Percentiles rank a stretch among this genome's conserved stretches.
These are phyloP conservation scores for Morella rubra DNA, from an alignment of 306 rosid genomes.

Conservation along the genomic window DNA sequence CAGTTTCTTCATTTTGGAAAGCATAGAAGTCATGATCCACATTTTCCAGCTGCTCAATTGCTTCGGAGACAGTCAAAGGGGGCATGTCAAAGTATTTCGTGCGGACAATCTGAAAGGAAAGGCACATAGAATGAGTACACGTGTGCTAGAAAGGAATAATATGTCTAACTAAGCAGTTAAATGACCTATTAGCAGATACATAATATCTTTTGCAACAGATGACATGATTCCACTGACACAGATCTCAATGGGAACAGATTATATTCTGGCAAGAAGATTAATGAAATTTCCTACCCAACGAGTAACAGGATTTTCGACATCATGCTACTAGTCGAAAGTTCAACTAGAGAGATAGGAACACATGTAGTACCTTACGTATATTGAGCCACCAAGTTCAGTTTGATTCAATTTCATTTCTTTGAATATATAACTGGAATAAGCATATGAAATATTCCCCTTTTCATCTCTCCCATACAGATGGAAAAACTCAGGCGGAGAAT, in stretches of 20 bases:
- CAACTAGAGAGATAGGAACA: background rate
- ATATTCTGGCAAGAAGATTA: background rate
- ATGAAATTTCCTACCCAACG: background rate
- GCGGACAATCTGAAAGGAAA: conserved; percentile 67
- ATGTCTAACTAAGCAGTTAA: conserved; percentile 11
- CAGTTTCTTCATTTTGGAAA: conserved; percentile 92
- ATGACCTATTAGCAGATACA: background rate
- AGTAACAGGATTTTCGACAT: background rate
- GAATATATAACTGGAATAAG: background rate
- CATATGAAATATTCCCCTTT: background rate
- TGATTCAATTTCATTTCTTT: background rate
- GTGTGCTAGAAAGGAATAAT: conserved; percentile 5
- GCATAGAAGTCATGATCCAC: conserved; percentile 88
- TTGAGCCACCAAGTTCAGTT: background rate
- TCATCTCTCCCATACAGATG: background rate
- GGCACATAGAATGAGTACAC: conserved; percentile 19
- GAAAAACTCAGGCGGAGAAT: background rate
- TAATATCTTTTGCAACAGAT: background rate
- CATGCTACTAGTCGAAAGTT: background rate
- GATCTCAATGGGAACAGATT: background rate
- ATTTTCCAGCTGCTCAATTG: conserved; percentile 82
- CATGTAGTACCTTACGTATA: background rate
- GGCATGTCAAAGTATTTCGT: conserved; percentile 95
- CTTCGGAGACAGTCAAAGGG: conserved; percentile 85
- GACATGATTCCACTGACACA: background rate